Evolutionary conservation across 257 asterid genomes (phyloP).

Genomic region (Przewalskia tangutica): DNA sequence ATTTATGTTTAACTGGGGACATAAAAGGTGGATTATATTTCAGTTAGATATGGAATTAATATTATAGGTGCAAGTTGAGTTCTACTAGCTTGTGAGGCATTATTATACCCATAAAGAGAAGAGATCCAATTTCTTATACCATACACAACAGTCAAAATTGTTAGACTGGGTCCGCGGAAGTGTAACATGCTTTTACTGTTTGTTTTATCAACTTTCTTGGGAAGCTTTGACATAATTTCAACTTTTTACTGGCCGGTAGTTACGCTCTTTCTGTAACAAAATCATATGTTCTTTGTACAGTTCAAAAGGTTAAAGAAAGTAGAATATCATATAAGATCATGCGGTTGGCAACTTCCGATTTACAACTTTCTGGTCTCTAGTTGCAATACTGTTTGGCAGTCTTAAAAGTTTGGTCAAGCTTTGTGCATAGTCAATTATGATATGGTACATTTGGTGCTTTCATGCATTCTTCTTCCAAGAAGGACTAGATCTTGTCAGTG

Average conservation of each 20-base stretch:
- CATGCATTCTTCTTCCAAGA: not conserved
- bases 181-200: not conserved
- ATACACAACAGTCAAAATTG: not conserved
- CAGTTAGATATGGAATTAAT: not conserved
- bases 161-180: not conserved
- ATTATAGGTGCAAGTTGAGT: not conserved
- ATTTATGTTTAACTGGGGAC: not conserved
- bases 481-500: not conserved
- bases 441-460: not conserved
- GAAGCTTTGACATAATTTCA: conserved; percentile 4
- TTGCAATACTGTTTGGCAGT: not conserved
- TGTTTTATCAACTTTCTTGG: not conserved
- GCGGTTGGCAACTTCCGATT: not conserved
- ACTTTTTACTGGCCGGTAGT: not conserved
- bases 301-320: not conserved
- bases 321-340: not conserved
- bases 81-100: not conserved
- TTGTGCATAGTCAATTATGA: not conserved
- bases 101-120: not conserved
- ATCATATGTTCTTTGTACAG: not conserved
- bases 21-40: not conserved
- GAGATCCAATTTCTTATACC: not conserved
- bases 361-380: not conserved
- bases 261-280: not conserved
- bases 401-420: not conserved